These are phyloP conservation scores for Epichloe glyceriae DNA, from an alignment of 2,329 filamentous ascomycete species.

Conservation along the genomic window DNA sequence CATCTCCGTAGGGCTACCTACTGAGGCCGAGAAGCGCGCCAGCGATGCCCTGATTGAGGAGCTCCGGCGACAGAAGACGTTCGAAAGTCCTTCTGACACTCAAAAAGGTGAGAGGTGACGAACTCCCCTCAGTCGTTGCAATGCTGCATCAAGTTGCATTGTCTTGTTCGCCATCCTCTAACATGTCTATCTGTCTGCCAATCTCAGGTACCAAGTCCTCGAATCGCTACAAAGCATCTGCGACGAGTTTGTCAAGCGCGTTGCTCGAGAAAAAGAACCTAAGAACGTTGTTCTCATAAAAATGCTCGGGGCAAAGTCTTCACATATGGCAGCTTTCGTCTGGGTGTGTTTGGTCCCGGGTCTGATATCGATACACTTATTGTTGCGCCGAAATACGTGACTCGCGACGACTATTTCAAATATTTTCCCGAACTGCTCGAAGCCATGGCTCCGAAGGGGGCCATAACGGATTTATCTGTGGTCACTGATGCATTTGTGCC, in stretches of 20 bases:
- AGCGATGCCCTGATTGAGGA: slow-evolving; percentile 74
- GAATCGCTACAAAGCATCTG: slow-evolving; percentile 66
- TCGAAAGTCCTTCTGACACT: slow-evolving; percentile 72
- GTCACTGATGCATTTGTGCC: slow-evolving; percentile 89
- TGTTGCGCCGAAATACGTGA: slow-evolving; percentile 79
- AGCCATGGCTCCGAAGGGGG: slow-evolving; percentile 60
- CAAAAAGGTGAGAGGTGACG: slow-evolving; percentile 49
- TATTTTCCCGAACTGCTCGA: slow-evolving; percentile 71
- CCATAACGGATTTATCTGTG: slow-evolving; percentile 71
- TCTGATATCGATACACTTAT: slow-evolving; percentile 97
- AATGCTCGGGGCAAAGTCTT: slow-evolving; percentile 86
- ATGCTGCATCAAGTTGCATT: not conserved
- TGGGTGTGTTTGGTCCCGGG: slow-evolving; percentile 87
- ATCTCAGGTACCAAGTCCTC: slow-evolving; percentile 54
- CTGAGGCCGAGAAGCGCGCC: slow-evolving; percentile 59
- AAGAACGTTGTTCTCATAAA: slow-evolving; percentile 63
- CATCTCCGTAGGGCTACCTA: slow-evolving; percentile 67
- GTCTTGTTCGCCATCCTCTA: not conserved
- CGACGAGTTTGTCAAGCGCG: slow-evolving; percentile 74
- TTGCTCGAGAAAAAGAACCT: slow-evolving; percentile 58
- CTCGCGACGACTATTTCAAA: slow-evolving; percentile 82
- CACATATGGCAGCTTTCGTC: slow-evolving; percentile 87
- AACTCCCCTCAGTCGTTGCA: not conserved
- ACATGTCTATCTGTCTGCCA: not conserved
- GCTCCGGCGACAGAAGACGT: slow-evolving; percentile 80